These are phyloP conservation scores for Fusarium veterinarium DNA, from an alignment of 2,329 filamentous ascomycete species.

Conservation along the genomic window DNA sequence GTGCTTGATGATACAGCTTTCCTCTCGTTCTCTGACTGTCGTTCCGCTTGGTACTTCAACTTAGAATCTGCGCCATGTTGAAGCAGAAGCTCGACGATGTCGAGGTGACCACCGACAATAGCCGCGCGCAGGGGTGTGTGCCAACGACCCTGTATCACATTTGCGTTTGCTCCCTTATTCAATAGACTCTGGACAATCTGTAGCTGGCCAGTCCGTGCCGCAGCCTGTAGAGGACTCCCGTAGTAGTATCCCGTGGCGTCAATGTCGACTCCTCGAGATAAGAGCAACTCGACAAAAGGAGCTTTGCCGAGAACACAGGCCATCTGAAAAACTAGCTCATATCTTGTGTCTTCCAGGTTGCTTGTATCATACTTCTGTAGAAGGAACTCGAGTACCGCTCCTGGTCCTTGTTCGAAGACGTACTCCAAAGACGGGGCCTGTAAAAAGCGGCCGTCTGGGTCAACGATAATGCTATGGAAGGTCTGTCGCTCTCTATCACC, in stretches of 20 bases:
- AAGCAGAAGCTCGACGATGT: conserved; percentile 2
- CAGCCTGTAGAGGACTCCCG: conserved; percentile 18
- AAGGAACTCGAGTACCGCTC: not conserved
- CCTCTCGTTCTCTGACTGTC: too few relatives aligned
- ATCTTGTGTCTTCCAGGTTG: not conserved
- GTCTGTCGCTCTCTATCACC: not conserved
- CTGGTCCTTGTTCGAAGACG: conserved; percentile 12
- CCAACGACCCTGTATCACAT: conserved; percentile 9
- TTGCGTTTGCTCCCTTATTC: conserved; percentile 1
- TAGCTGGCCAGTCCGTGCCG: conserved; percentile 3
- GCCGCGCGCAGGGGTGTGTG: conserved; percentile 9
- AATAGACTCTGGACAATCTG: not conserved
- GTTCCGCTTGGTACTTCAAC: not conserved
- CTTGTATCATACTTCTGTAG: not conserved
- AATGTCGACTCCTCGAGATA: conserved; percentile 6
- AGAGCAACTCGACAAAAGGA: not conserved
- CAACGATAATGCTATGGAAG: not conserved
- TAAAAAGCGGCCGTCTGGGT: not conserved
- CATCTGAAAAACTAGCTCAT: conserved; percentile 12
- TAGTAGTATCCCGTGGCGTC: conserved; percentile 18
- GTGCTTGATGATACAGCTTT: not conserved
- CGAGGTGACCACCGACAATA: not conserved
- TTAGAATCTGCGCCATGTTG: not conserved
- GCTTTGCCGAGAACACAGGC: not conserved
- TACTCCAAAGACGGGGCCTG: not conserved